A percentile compares a stretch with the other conserved stretches of the same genome.
Evolutionary conservation across 1,139 yeast genomes (phyloP).

Genomic region (Blastobotrys illinoisensis): DNA sequence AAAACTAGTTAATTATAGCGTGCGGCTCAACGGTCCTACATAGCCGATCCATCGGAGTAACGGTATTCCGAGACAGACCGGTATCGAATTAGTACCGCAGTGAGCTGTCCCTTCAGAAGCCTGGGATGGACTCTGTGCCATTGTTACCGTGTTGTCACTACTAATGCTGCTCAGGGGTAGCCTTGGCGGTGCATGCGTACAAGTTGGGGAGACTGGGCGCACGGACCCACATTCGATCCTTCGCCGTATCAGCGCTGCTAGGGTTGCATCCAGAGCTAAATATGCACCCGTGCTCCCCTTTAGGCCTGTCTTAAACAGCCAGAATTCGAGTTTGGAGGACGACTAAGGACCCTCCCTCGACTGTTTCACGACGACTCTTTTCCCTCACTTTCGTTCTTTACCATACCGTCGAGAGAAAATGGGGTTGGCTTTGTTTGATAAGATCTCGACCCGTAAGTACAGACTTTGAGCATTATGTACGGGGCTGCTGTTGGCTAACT

Average conservation of each 20-base stretch:
- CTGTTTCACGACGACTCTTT: neutral
- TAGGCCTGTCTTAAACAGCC: neutral
- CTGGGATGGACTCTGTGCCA: no score
- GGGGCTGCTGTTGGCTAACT: neutral
- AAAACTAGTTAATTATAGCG: neutral
- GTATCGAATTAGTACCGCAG: neutral
- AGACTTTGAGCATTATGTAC: conserved; percentile 1
- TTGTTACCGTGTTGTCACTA: no score
- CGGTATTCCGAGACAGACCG: neutral
- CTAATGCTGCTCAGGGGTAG: neutral
- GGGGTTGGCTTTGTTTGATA: conserved; percentile 11
- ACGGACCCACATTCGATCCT: neutral
- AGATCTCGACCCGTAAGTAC: conserved; percentile 11
- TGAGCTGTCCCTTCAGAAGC: neutral
- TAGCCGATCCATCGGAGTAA: neutral
- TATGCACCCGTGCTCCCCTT: neutral
- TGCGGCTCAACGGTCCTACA: neutral
- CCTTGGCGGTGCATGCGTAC: neutral
- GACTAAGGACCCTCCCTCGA: neutral
- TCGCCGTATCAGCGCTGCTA: neutral
- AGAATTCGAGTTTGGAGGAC: neutral
- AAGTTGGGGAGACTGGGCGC: neutral
- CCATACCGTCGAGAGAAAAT: neutral
- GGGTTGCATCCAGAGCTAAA: neutral
- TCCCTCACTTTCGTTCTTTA: neutral